phyloP scores from a whole-genome alignment of 768 basidiomycete genomes.

The Amyloporia xantha region DNA sequence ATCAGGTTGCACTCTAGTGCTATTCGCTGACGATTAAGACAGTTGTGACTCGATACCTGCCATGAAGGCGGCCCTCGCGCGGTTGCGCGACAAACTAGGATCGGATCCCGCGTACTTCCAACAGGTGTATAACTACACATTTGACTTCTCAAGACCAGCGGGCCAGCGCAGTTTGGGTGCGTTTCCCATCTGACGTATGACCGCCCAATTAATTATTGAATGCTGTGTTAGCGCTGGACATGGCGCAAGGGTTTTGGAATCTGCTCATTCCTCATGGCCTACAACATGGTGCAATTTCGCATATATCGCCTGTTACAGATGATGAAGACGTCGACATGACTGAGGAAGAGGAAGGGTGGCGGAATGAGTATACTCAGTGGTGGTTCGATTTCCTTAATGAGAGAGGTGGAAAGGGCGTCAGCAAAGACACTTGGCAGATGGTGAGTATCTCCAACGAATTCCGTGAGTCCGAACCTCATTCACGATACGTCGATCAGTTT shows the following conservation, averaged over 20 bases:
- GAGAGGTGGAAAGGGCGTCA: constrained; percentile 68
- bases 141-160: constrained; percentile 67
- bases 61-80: constrained; percentile 52
- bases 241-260: constrained; percentile 70
- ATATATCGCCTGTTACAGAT: constrained; percentile 22
- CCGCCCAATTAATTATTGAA: background rate
- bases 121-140: constrained; percentile 74
- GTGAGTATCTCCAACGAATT: constrained; percentile 34
- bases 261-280: constrained; percentile 73
- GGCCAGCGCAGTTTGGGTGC: constrained; percentile 77
- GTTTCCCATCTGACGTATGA: constrained; percentile 18
- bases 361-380: constrained; percentile 51
- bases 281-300: constrained; percentile 54
- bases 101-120: constrained; percentile 64
- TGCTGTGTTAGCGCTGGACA: constrained; percentile 47
- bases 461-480: too few species aligned
- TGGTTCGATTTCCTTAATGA: constrained; percentile 76
- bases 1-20: background rate
- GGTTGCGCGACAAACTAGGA: constrained; percentile 53
- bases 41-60: constrained; percentile 61
- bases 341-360: constrained; percentile 50
- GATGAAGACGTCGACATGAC: constrained; percentile 42
- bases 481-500: constrained; percentile 46
- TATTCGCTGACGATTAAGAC: background rate
- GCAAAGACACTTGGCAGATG: constrained; percentile 88